phyloP scores from a whole-genome alignment of 257 asterid genomes.

The Solanum chmielewskii region DNA sequence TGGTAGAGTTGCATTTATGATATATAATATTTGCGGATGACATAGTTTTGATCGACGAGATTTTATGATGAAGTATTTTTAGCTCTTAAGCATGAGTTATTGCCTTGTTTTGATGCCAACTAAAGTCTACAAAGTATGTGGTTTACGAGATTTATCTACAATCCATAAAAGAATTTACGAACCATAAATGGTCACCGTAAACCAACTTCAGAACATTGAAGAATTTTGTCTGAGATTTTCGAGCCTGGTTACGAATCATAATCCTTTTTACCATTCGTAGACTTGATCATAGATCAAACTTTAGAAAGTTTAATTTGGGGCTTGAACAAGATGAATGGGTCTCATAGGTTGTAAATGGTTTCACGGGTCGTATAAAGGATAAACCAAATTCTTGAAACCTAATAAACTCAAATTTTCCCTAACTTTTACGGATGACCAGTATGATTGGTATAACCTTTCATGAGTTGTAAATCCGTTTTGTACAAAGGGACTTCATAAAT shows the following conservation, averaged over 20 bases:
- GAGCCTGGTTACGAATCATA: not conserved
- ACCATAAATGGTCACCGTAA: not conserved
- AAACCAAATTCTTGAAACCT: not conserved
- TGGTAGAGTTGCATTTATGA: not conserved
- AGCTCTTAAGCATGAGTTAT: not conserved
- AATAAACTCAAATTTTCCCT: not conserved
- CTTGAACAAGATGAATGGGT: not conserved
- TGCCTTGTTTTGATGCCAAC: not conserved
- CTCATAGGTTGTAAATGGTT: not conserved
- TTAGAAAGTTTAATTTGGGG: not conserved
- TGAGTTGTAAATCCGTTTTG: not conserved
- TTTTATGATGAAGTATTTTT: not conserved
- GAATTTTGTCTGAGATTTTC: not conserved
- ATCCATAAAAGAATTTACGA: not conserved
- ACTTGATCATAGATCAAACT: not conserved
- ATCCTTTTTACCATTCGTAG: not conserved
- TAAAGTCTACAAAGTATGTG: not conserved
- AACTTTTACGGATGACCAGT: not conserved
- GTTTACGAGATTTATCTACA: not conserved
- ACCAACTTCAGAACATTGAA: not conserved
- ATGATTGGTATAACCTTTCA: not conserved
- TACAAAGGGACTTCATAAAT: not conserved
- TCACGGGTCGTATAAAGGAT: not conserved
- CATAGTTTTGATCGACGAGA: not conserved
- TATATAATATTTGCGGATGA: not conserved